Conservation (phyloP, 805 yeast species). For the Nakazawaea sp. region DNA sequence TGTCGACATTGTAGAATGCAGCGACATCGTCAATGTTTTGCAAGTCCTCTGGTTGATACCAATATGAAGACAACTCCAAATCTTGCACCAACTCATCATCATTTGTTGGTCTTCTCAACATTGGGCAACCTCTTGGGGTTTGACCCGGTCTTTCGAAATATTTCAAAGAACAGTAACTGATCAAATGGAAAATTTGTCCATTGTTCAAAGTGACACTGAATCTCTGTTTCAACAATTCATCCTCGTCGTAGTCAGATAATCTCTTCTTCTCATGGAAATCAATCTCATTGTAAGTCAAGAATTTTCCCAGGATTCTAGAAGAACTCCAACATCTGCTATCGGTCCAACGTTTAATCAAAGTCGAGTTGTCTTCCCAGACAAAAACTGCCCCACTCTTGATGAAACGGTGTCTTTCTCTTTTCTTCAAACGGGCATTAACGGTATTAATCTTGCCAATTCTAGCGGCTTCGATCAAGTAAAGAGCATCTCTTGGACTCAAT, state of each 20-base stretch:
- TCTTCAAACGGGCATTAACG: slow-evolving; percentile 49
- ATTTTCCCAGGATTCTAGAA: slow-evolving; percentile 57
- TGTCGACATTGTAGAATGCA: too few species aligned
- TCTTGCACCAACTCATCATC: too few species aligned
- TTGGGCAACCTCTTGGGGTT: neutral
- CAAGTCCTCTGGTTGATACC: too few species aligned
- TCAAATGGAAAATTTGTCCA: slow-evolving; percentile 24
- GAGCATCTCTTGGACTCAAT: slow-evolving; percentile 51
- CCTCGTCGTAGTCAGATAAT: slow-evolving; percentile 8
- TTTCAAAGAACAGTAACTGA: slow-evolving; percentile 17
- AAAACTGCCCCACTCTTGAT: slow-evolving; percentile 56
- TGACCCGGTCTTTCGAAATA: neutral
- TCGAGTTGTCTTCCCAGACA: slow-evolving; percentile 65
- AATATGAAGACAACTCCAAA: too few species aligned
- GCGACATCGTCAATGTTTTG: too few species aligned
- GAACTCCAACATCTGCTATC: slow-evolving; percentile 73
- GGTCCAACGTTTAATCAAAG: slow-evolving; percentile 73
- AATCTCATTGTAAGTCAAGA: slow-evolving; percentile 57
- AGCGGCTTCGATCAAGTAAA: slow-evolving; percentile 59
- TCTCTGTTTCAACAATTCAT: slow-evolving; percentile 27
- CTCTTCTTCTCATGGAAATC: slow-evolving; percentile 23
- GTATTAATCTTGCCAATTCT: slow-evolving; percentile 47
- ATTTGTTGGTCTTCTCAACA: neutral
- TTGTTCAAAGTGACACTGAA: slow-evolving; percentile 27
- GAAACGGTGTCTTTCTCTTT: slow-evolving; percentile 38